Evolutionary conservation across 1,284 basidiomycete genomes (phyloP), one percentile per base, ranked within the genome.

Genomic region (Caloboletus firmus): DNA sequence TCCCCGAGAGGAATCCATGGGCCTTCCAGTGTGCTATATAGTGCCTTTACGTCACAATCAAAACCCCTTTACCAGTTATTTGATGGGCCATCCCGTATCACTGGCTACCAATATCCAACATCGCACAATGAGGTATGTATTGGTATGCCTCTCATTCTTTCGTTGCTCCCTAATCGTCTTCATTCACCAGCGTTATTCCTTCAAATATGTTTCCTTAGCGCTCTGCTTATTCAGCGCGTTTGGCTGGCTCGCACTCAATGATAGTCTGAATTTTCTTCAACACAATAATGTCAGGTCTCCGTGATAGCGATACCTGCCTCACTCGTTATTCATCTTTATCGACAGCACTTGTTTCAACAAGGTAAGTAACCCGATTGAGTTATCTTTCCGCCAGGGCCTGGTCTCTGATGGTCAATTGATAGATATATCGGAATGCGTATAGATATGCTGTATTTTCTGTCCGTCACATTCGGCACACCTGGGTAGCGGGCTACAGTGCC

Each of bases 81-180:
- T 49, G 77, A 79, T 28, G 77, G 76, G 4, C 77, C 77, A 22
- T 75, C 76, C 2, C 65, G 70, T 32, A 67, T 70, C 37, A 66
- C 54, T 24, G 62, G 57, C 20, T 65, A 63, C 30, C 56, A 35
- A 56, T 58, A 65, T 13, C 50, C 58, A 35, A 31, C 37, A 2
- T 26, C 50, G 7, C 51, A 40, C 5, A 45, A 52, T 17, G 51
- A 59, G 59, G 69, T 66, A 40, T 22, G 69, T 48, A 4, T 35
- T 13, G 24, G 5, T 24, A 15, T 36, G 22, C 32, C 9, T 32
- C 44, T 39, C 15, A 22, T 18, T 4, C 2, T 31, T 32, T 52
- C 18, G 0, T 17, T 31, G 17, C n/a, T 31, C n/a, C 18, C 45
- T 52, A 13, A 60, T 43, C 5, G 3, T 24, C 24, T 30, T 31